Evolutionary conservation across 768 basidiomycete species (phyloP), one percentile per base, ranked within the genome.

Genomic region (Suillus ampliporus): DNA sequence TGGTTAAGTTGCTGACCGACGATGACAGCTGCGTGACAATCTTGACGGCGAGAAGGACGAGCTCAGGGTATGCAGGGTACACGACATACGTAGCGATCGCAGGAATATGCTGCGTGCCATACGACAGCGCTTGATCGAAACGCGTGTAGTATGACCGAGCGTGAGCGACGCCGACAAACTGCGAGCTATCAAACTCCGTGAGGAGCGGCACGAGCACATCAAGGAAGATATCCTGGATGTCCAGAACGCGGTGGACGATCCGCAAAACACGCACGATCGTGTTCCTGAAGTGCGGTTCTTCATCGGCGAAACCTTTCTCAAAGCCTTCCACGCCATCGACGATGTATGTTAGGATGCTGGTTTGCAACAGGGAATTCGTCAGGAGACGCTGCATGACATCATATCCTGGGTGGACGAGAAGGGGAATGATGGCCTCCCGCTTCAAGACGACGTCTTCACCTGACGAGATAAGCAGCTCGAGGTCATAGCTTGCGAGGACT

Each of bases 151-250:
- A 89, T 3, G 89, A 90, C 11, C 87, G 84, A 1, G 89, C 79
- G 64, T 87, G 84, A 17, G 86, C 74, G 9, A 78, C 81, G 34
- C 87, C 87, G 28, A 86, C 76, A 51, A 89, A 71, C 0, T 84
- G 73, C 0, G 84, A 73, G 63, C 83, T 84, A 64, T 86, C 86
- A 61, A 87, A 80, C 60, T 94, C 89, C 21, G 85, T 79, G 9
- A 96, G 83, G 23, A 90, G 77, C 2, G 94, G 94, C 4, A 97
- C 78, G 54, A 97, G 84, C 26, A 95, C 88, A 60, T 98, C 95
- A 46, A 95, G 81, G 80, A 96, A 97, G 60, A 94, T 84, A 56
- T 91, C 89, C 71, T 99, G 95, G 31, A 94, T 83, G 65, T 95
- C 92, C 61, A 98, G 79, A 0, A 91, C 83, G 1, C 94, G 89